These are phyloP conservation scores for Roridomyces roridus DNA, from an alignment of 768 basidiomycete genomes.

Conservation along the genomic window DNA sequence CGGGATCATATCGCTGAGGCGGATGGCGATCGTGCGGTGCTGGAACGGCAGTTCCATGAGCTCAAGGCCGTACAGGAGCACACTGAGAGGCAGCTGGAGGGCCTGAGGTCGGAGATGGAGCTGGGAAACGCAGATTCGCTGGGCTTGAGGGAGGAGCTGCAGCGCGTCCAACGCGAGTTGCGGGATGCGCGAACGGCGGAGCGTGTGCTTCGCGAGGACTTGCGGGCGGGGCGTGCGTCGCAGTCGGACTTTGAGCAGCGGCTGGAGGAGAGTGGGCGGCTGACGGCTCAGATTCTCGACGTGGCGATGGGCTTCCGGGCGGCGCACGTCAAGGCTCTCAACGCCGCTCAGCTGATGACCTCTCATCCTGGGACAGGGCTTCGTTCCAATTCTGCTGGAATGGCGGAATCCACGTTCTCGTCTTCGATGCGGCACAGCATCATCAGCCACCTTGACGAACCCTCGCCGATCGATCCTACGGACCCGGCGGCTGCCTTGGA, in stretches of 20 bases:
- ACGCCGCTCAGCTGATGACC: slow-evolving; percentile 62
- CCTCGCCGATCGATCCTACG: slow-evolving; percentile 78
- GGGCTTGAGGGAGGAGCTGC: slow-evolving; percentile 75
- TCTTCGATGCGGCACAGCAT: slow-evolving; percentile 60
- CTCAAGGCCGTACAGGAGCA: slow-evolving; percentile 67
- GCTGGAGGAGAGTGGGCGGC: slow-evolving; percentile 66
- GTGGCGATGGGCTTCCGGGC: slow-evolving; percentile 80
- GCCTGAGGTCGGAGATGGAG: slow-evolving; percentile 63
- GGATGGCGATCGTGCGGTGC: slow-evolving; percentile 90
- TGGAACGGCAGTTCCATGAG: slow-evolving; percentile 87
- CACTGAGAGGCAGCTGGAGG: slow-evolving; percentile 66
- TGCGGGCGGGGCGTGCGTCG: slow-evolving; percentile 71
- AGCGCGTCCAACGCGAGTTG: slow-evolving; percentile 72
- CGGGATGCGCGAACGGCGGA: slow-evolving; percentile 72
- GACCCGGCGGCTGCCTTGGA: slow-evolving; percentile 77
- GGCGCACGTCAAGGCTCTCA: slow-evolving; percentile 76
- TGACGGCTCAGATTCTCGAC: slow-evolving; percentile 83
- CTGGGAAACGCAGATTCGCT: slow-evolving; percentile 71
- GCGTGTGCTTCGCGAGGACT: slow-evolving; percentile 73
- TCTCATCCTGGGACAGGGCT: slow-evolving; percentile 56
- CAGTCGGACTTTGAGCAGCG: slow-evolving; percentile 72
- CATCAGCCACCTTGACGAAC: slow-evolving; percentile 62
- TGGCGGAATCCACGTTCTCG: slow-evolving; percentile 59
- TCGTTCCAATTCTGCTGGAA: slow-evolving; percentile 43
- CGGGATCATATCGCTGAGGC: slow-evolving; percentile 92